Conservation (phyloP, 2,329 filamentous ascomycete genomes). For the Tolypocladium guangdongense region DNA sequence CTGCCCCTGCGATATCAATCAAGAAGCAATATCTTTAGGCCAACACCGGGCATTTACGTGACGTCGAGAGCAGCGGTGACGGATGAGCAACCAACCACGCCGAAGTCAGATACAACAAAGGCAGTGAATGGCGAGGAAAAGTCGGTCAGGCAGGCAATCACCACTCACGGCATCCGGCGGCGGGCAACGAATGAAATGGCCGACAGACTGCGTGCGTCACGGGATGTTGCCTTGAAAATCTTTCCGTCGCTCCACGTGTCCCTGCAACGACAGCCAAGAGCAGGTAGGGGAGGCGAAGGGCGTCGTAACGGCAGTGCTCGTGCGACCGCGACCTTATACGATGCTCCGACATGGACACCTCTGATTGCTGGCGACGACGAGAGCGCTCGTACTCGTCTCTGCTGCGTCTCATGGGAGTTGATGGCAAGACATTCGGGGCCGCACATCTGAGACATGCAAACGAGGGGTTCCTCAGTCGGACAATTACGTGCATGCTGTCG, state of each 20-base stretch:
- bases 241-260: neutral
- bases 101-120: no score
- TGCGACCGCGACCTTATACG: neutral
- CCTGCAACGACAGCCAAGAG: neutral
- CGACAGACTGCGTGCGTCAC: neutral
- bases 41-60: no score
- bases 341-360: neutral
- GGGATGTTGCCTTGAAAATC: neutral
- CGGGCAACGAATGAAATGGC: no score
- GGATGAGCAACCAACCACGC: no score
- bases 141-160: neutral
- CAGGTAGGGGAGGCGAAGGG: neutral
- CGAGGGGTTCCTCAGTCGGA: neutral
- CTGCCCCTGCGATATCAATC: no score
- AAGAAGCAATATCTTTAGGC: no score
- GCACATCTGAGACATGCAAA: slow-evolving; percentile 1
- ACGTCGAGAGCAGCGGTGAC: no score
- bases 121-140: no score
- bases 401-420: neutral
- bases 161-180: neutral
- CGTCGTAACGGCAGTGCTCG: neutral
- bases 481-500: neutral
- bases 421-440: neutral
- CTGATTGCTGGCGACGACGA: neutral
- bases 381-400: neutral